These are phyloP conservation scores for Acacia concinna DNA, from an alignment of 331 rosid genomes.

Conservation along the genomic window DNA sequence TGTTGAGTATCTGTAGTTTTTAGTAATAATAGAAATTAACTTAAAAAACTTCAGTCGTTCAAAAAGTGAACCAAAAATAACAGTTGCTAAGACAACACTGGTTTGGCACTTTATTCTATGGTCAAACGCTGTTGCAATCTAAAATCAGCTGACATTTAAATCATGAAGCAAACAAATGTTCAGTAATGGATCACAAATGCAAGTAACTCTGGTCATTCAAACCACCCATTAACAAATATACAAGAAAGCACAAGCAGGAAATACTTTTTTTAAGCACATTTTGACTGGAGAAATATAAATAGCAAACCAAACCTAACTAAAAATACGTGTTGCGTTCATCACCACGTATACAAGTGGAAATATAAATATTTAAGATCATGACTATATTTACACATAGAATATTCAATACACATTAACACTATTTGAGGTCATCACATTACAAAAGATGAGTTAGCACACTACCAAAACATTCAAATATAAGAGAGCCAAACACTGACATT, in stretches of 20 bases:
- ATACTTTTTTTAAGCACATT: conserved; percentile 16
- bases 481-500: conserved; percentile 29
- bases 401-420: not conserved
- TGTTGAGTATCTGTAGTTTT: conserved; percentile 16
- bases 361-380: not conserved
- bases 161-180: not conserved
- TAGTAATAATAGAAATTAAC: conserved; percentile 10
- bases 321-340: not conserved
- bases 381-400: not conserved
- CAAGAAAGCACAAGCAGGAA: not conserved
- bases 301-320: conserved; percentile 19
- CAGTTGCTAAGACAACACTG: not conserved
- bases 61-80: conserved; percentile 13
- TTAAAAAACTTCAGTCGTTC: not conserved
- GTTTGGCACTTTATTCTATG: conserved; percentile 19
- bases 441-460: conserved; percentile 6
- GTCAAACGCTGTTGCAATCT: not conserved
- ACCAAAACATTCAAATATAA: conserved; percentile 14
- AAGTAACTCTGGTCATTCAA: conserved; percentile 16
- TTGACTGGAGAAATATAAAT: conserved; percentile 14
- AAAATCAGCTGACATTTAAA: conserved; percentile 15
- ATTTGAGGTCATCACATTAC: not conserved
- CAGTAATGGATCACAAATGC: not conserved
- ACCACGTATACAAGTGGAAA: not conserved
- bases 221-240: not conserved